Conservation (phyloP, 2,329 filamentous ascomycete genomes). For the Aspergillus hortae region DNA sequence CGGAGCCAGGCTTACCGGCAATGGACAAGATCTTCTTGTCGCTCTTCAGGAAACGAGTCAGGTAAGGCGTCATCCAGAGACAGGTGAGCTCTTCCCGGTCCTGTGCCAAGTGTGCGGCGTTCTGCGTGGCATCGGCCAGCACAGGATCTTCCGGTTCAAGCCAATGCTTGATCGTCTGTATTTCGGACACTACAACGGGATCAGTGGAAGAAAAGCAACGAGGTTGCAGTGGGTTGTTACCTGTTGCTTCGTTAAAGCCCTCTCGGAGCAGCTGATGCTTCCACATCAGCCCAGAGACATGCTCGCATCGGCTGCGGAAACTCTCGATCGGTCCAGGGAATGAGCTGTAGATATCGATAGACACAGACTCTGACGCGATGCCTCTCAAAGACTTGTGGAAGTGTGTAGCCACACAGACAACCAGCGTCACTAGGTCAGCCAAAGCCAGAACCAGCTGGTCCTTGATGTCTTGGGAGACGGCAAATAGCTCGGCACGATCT, state of each 20-base stretch:
- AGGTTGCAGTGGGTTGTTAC: constrained; percentile 10
- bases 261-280: constrained; percentile 34
- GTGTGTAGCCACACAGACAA: constrained; percentile 30
- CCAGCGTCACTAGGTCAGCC: constrained; percentile 33
- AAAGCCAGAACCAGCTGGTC: constrained; percentile 43
- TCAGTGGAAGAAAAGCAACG: background rate
- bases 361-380: constrained; percentile 21
- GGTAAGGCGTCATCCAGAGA: constrained; percentile 50
- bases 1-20: constrained; percentile 37
- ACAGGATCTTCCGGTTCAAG: constrained; percentile 47
- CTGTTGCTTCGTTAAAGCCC: constrained; percentile 26
- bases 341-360: constrained; percentile 36
- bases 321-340: constrained; percentile 36
- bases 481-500: constrained; percentile 47
- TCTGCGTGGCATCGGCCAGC: constrained; percentile 42
- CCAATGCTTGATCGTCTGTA: constrained; percentile 35
- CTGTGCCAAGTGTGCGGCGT: constrained; percentile 39
- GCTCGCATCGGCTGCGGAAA: constrained; percentile 33
- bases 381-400: constrained; percentile 32
- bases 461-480: constrained; percentile 46
- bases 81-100: constrained; percentile 52
- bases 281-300: constrained; percentile 40
- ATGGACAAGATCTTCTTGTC: constrained; percentile 44
- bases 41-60: constrained; percentile 49
- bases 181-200: constrained; percentile 20